Percentiles rank a stretch among this genome's conserved stretches.
Evolutionary conservation across 768 basidiomycete genomes (phyloP).

Genomic region (Tubosaeta sp.): DNA sequence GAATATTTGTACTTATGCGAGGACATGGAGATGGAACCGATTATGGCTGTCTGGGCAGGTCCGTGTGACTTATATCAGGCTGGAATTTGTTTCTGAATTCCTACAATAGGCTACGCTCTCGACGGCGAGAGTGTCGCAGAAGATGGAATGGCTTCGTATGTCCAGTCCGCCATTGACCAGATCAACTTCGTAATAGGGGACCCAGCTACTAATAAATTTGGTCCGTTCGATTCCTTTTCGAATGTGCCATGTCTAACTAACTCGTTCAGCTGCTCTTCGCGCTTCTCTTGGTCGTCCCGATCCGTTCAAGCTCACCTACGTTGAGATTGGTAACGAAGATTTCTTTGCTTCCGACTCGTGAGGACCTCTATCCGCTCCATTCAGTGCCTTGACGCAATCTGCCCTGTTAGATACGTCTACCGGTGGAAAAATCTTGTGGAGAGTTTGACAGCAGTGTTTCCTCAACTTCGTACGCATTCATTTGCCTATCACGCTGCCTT

Average conservation of each 20-base stretch:
- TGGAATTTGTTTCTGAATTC: background rate
- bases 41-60: constrained; percentile 64
- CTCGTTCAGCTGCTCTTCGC: constrained; percentile 40
- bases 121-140: constrained; percentile 45
- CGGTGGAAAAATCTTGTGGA: constrained; percentile 49
- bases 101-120: constrained; percentile 44
- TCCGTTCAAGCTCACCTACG: constrained; percentile 46
- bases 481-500: background rate
- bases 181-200: constrained; percentile 62
- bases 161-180: constrained; percentile 56
- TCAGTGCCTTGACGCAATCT: background rate
- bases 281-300: constrained; percentile 52
- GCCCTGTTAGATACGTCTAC: constrained; percentile 43
- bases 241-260: background rate
- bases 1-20: constrained; percentile 57
- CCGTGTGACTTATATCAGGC: background rate
- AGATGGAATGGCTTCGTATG: constrained; percentile 41
- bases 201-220: constrained; percentile 36
- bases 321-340: constrained; percentile 61
- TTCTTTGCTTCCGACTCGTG: constrained; percentile 39
- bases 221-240: constrained; percentile 15
- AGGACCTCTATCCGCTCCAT: constrained; percentile 1
- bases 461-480: constrained; percentile 49
- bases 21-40: constrained; percentile 51
- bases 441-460: constrained; percentile 45